Base-by-base conservation (phyloP, 1,284 basidiomycete genomes). In the Phlebopus sp. region DNA sequence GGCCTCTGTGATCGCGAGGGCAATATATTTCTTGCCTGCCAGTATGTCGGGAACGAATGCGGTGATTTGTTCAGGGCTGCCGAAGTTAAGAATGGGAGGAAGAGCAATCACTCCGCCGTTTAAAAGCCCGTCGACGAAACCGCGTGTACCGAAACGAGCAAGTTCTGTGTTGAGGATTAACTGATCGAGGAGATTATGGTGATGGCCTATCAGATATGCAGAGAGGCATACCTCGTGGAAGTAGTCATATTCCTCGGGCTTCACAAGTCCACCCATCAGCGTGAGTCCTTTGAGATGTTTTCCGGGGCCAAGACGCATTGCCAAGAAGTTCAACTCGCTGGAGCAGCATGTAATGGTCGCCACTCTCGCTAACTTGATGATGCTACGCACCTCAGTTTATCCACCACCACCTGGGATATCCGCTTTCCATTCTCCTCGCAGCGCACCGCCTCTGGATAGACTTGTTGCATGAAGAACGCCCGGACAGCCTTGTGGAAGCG, bases 281-380 rank as follows among this genome's bases (percentile, higher is more conserved):
- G 76, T 82, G 34, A 84, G 78, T 1, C 96, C 95, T 62, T 90
- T 77, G n/a, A 99, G 78, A 63, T 98, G 93, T 57, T 84, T 86
- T 3, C 88, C 88, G 3, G 86, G 89, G 3, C 96, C 96, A 37
- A 98, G 76, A 17, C 96, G 85, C 95, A 98, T 98, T 15, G 92
- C 88, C 49, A 92, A 84, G 46, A 96, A 76, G 63, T 93, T 90
- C 55, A 80, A 70, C 54, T 81, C 79, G 32, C 84, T 87, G 53
- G 44, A 42, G 13, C 2, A 15, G 17, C 15, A 27, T 18, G 49
- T n/a, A 37, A 37, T 47, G 43, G 19, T 30, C 19, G 8, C 19
- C 19, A 48, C 32, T 5, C 30, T 8, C 32, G 23, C 17, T 46
- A 41, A 46, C 18, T 6, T 14, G 35, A 9, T 15, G 13, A 17